Base-by-base conservation (phyloP, 345 rosid genomes). In the Citrus sp. region DNA sequence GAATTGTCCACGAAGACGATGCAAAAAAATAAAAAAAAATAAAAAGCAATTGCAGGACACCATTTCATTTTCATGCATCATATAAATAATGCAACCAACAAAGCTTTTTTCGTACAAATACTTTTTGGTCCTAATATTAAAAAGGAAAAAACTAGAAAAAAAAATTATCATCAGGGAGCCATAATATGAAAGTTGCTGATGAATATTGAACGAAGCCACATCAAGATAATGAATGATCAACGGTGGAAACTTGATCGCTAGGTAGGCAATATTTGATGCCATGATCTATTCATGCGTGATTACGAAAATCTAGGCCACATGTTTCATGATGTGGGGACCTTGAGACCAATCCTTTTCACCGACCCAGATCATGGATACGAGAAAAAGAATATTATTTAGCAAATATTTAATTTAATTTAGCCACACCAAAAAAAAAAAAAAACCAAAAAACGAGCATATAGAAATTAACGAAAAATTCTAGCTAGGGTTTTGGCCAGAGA, bases 321-420 rank as follows among this genome's bases (percentile, higher is more conserved):
- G 79, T 82, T 77, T 69, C 60, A 35, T 21, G 80, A 56, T 14
- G 80, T 59, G 77, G 84, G 80, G 81, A 73, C 87, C 82, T 55
- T 24, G 67, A 37, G 81, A 63, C 74, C 74, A 62, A 14, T 32
- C 81, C 70, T 84, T 82, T 79, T 80, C 79, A 64, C 83, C 77
- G 67, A 67, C 78, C 80, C 75, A 40, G 54, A 65, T 18, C 22
- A 16, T 10, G 78, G 22, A 24, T 2, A 40, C 16, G 24, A 27
- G 60, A 70, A 27, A 5, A 51, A 70, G 4, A 55, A 70, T 27
- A 65, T 21, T 56, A 5, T 56, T 18, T 56, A 0, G 3, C 25
- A 40, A 40, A n/a, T n/a, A 40, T 13, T n/a, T 67, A 51, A 18
- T 16, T 30, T 49, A 7, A 54, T 61, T 18, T 24, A 28, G 65